Conservation (phyloP, 257 asterid genomes). For the Solanum paucissectum region DNA sequence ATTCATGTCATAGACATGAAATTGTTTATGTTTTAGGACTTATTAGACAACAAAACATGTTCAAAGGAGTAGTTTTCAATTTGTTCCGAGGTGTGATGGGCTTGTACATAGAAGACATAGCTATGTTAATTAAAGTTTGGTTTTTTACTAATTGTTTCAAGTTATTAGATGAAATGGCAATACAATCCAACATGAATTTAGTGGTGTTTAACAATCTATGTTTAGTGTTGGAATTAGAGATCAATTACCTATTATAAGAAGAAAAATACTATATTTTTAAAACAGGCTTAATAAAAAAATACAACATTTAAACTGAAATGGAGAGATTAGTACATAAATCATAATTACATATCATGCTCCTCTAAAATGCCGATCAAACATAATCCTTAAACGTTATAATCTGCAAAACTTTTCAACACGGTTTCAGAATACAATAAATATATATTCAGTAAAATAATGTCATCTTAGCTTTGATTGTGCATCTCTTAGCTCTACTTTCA, state of each 20-base stretch:
- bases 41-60: background rate
- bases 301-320: background rate
- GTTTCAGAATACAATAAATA: background rate
- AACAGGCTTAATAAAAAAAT: background rate
- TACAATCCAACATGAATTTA: background rate
- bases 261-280: no score
- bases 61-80: background rate
- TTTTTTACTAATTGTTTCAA: background rate
- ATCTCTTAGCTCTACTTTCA: background rate
- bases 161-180: background rate
- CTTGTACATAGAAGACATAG: background rate
- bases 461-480: background rate
- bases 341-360: background rate
- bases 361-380: background rate
- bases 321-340: background rate
- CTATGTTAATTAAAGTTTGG: background rate
- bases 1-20: background rate
- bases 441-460: background rate
- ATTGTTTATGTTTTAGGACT: background rate
- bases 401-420: background rate
- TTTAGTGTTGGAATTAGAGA: background rate
- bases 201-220: background rate
- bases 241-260: background rate
- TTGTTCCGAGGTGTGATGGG: background rate
- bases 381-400: background rate